Evolutionary conservation across 208 protist genomes (phyloP).

Genomic region (Trichomonas gallinae): DNA sequence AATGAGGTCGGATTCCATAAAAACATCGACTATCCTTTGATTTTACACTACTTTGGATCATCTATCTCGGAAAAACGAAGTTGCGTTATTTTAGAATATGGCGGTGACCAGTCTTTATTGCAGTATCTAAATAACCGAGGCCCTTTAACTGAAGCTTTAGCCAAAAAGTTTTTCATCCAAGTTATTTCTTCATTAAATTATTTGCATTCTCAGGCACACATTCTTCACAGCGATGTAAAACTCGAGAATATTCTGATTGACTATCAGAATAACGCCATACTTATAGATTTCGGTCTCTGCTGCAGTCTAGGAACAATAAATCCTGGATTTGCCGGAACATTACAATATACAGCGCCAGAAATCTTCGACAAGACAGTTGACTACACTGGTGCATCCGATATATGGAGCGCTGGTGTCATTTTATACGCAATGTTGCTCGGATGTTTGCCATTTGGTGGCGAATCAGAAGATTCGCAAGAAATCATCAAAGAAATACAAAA

Average conservation of each 20-base stretch:
- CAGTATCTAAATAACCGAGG: not conserved
- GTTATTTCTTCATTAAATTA: not conserved
- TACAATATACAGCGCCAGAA: not conserved
- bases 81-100: not conserved
- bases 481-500: not conserved
- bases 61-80: not conserved
- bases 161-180: not conserved
- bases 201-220: not conserved
- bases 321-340: not conserved
- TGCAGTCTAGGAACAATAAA: not conserved
- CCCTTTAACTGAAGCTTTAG: not conserved
- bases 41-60: not conserved
- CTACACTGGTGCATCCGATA: not conserved
- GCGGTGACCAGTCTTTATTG: not conserved
- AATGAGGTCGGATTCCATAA: not conserved
- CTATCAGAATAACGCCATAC: not conserved
- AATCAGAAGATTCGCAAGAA: not conserved
- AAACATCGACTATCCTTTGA: not conserved
- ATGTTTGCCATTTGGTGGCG: not conserved
- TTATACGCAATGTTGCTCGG: not conserved
- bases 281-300: not conserved
- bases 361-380: not conserved
- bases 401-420: not conserved
- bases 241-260: not conserved
- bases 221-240: not conserved